These are phyloP conservation scores for Prunus salicina DNA, from an alignment of 306 rosid species.

Conservation along the genomic window DNA sequence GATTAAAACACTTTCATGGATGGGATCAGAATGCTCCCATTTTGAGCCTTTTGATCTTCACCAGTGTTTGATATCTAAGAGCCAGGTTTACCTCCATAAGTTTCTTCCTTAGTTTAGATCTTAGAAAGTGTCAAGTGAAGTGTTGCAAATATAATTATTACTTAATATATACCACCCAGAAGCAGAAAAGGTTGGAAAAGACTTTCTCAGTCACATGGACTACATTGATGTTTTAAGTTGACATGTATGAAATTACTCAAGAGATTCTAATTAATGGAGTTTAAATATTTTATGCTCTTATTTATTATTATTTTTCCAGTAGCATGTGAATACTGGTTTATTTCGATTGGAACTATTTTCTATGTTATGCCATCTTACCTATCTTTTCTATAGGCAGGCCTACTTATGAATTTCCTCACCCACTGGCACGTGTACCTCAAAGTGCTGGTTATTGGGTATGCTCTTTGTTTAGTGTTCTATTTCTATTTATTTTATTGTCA, in stretches of 20 bases:
- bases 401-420: slow-evolving; percentile 85
- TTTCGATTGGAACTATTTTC: slow-evolving; percentile 1
- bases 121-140: not conserved
- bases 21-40: not conserved
- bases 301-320: not conserved
- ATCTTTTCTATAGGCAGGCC: slow-evolving; percentile 71
- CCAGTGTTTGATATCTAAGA: not conserved
- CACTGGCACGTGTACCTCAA: slow-evolving; percentile 91
- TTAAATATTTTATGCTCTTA: not conserved
- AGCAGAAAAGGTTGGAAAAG: not conserved
- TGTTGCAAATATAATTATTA: not conserved
- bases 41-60: not conserved
- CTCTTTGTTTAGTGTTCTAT: slow-evolving; percentile 17
- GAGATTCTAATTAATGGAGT: not conserved
- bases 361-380: slow-evolving; percentile 24
- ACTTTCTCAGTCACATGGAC: not conserved
- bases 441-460: slow-evolving; percentile 96
- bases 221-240: not conserved
- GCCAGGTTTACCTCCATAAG: not conserved
- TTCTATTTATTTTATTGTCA: slow-evolving; percentile 26
- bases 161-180: not conserved
- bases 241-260: not conserved
- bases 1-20: not conserved
- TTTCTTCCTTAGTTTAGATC: not conserved
- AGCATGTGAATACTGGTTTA: slow-evolving; percentile 16